Conservation (phyloP, 257 asterid species). For the Euphrasia confusa region DNA sequence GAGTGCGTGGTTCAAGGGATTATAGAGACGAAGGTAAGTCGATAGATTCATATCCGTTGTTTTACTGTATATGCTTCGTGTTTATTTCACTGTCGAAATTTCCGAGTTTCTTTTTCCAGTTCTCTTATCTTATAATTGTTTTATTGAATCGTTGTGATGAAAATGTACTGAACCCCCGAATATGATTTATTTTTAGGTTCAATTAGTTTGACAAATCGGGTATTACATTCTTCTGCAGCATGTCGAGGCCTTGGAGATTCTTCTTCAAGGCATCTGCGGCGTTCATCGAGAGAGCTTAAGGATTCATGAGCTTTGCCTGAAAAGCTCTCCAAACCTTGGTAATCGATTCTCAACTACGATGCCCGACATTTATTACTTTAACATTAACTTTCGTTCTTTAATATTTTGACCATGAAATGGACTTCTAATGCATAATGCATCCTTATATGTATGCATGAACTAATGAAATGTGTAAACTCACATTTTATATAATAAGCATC, state of each 20-base stretch:
- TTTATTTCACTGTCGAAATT: not conserved
- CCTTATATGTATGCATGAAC: no score
- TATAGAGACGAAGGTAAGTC: conserved; percentile 76
- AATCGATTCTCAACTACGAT: conserved; percentile 11
- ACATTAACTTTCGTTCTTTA: no score
- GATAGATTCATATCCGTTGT: not conserved
- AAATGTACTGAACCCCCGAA: conserved; percentile 4
- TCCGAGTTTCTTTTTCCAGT: not conserved
- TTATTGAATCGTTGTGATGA: not conserved
- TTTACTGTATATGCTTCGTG: not conserved
- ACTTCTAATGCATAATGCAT: no score
- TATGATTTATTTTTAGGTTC: not conserved
- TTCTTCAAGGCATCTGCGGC: conserved; percentile 91
- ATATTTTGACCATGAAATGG: no score
- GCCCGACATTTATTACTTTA: no score
- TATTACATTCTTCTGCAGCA: conserved; percentile 45
- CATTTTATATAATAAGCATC: no score
- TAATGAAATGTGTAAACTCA: no score
- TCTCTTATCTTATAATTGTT: not conserved
- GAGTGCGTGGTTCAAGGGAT: conserved; percentile 97
- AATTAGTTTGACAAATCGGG: conserved; percentile 12
- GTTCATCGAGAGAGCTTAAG: conserved; percentile 72
- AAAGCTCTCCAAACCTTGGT: conserved; percentile 83
- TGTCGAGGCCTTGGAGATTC: conserved; percentile 93
- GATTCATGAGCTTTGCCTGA: conserved; percentile 82